Conservation (phyloP, 1,284 basidiomycete genomes). For the Papiliotrema flavescens region DNA sequence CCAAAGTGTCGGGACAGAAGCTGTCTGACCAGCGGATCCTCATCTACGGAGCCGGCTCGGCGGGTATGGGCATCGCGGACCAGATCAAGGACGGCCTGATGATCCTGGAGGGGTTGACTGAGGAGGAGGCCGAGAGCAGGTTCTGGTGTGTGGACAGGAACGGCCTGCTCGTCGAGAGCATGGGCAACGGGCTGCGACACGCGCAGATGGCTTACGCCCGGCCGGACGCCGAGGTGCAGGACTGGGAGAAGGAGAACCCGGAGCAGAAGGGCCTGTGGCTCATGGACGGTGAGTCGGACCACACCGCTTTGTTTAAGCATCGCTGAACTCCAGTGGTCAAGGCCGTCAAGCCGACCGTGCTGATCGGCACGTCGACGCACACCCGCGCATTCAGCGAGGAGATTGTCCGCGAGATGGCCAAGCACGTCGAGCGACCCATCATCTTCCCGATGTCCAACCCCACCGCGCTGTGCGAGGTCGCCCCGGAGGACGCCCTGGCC, state of each 20-base stretch:
- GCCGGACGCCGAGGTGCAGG: constrained; percentile 47
- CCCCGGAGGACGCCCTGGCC: constrained; percentile 48
- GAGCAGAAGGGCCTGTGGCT: constrained; percentile 47
- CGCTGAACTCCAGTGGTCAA: constrained; percentile 57
- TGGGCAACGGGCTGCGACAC: constrained; percentile 50
- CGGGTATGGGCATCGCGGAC: constrained; percentile 69
- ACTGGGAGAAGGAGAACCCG: constrained; percentile 43
- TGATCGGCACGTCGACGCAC: constrained; percentile 80
- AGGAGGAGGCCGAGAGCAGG: constrained; percentile 60
- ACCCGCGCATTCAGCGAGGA: constrained; percentile 76
- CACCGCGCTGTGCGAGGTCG: constrained; percentile 68
- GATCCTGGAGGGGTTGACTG: constrained; percentile 57
- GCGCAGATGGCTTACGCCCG: constrained; percentile 49
- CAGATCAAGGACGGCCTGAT: constrained; percentile 70
- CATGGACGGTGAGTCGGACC: constrained; percentile 43
- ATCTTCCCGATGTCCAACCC: constrained; percentile 83
- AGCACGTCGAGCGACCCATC: constrained; percentile 67
- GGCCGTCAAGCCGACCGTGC: constrained; percentile 66
- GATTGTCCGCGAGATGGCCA: constrained; percentile 63
- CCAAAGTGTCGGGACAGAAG: constrained; percentile 65
- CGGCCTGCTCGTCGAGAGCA: constrained; percentile 50
- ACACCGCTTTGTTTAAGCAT: too few species aligned
- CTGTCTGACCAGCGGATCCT: constrained; percentile 72
- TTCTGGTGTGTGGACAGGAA: constrained; percentile 61
- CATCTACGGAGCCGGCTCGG: constrained; percentile 75